A percentile compares a stretch with the other conserved stretches of the same genome.
These are phyloP conservation scores for Trypanosomatidae sp. DNA, from an alignment of 208 protist species.

Conservation along the genomic window DNA sequence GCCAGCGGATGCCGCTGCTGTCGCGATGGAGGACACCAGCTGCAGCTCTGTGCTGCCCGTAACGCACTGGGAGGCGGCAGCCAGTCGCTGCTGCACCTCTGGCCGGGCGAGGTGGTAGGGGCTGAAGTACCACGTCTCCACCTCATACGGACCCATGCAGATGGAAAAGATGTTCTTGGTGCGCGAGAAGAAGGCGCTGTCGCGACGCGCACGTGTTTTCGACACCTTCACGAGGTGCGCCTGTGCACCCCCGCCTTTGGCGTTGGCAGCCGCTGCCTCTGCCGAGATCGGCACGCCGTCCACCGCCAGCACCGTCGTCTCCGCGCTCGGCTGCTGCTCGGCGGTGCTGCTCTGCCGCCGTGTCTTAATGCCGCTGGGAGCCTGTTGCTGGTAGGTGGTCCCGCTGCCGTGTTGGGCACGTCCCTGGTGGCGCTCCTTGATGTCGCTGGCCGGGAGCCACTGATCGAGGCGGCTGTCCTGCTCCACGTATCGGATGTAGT, in stretches of 20 bases:
- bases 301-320: constrained; percentile 7
- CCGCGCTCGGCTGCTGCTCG: constrained; percentile 12
- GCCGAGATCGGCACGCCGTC: neutral
- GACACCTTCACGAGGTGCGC: constrained; percentile 66
- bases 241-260: constrained; percentile 46
- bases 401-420: constrained; percentile 32
- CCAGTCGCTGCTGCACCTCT: constrained; percentile 57
- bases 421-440: constrained; percentile 70
- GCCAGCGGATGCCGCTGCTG: neutral
- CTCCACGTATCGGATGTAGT: constrained; percentile 90
- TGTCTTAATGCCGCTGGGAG: constrained; percentile 56
- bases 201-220: constrained; percentile 69
- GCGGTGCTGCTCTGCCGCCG: constrained; percentile 49
- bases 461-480: constrained; percentile 88
- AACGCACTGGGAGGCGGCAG: constrained; percentile 48
- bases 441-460: constrained; percentile 67
- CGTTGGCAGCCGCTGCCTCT: constrained; percentile 17
- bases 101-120: constrained; percentile 94
- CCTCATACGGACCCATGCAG: constrained; percentile 94
- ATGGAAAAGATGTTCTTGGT: constrained; percentile 97
- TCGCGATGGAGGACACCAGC: constrained; percentile 29
- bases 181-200: constrained; percentile 88
- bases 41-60: constrained; percentile 53
- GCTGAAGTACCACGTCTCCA: constrained; percentile 98
- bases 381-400: constrained; percentile 28